These are phyloP conservation scores for Catunica adiposa DNA, from an alignment of 2,329 filamentous ascomycete species.

Conservation along the genomic window DNA sequence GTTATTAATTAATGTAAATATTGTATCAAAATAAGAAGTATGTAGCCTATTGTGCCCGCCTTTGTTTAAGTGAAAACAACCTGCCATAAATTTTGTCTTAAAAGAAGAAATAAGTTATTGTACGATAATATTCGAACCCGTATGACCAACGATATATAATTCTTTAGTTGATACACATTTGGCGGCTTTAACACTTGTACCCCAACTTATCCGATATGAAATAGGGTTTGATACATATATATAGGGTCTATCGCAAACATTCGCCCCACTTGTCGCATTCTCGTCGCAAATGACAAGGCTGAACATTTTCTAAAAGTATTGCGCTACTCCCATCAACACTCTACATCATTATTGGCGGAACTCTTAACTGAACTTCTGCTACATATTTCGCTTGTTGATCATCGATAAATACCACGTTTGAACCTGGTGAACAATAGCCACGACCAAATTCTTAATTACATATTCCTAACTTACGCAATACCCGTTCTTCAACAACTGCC, in stretches of 20 bases:
- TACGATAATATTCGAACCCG: no score
- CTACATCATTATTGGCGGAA: neutral
- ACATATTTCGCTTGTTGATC: neutral
- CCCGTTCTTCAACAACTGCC: neutral
- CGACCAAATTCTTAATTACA: no score
- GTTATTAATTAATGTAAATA: neutral
- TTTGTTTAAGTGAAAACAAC: no score
- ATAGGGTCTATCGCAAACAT: neutral
- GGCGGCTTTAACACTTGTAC: no score
- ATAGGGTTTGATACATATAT: neutral
- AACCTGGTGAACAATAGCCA: no score
- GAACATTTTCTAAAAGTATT: neutral
- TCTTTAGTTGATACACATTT: no score
- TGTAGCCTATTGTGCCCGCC: no score
- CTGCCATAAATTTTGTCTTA: neutral
- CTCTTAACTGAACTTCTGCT: neutral
- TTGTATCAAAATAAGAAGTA: neutral
- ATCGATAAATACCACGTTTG: neutral
- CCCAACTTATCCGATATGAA: neutral
- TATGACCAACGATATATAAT: no score
- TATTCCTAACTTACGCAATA: no score
- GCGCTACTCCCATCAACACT: neutral
- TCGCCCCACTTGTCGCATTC: neutral
- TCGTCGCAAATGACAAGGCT: neutral
- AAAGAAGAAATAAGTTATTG: no score